Evolutionary conservation across 352 stramenopile species (phyloP), one percentile per base, ranked within the genome.

Genomic region (Globisporangium echinulatum): DNA sequence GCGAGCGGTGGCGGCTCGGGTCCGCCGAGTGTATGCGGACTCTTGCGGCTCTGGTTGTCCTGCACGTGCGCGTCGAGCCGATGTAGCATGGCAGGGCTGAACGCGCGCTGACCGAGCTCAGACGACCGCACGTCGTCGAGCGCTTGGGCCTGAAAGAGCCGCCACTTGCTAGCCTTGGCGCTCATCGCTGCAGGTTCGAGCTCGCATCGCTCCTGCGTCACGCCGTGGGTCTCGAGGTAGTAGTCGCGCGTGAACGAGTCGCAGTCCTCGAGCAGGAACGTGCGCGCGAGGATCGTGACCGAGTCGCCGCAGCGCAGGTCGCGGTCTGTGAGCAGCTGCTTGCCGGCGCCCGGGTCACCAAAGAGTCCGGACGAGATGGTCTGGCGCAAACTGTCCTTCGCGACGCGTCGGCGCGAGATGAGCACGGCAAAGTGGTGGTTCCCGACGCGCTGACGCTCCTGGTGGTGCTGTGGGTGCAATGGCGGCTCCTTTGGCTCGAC

Each of bases 241-340:
- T 93, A 98, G 3, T 85, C 72, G 7, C 81, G 75, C n/a, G 92
- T 98, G 64, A 96, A 96, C 47, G 72, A 67, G 63, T 97, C 90
- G 68, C 92, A 98, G 62, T 94, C 83, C 61, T 96, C 74, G 15
- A 98, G 75, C 11, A 97, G 63, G n/a, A 98, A 72, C n/a, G 65
- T 62, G 7, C 88, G 77, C 13, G 91, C 87, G 54, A 92, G 96
- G 14, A 97, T 81, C 10, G 74, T 66, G n/a, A 98, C 61, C 57
- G 69, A 79, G 48, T 94, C 74, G 3, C 93, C 93, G 50, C 87
- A 97, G 43, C 78, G 72, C 44, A 97, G 58, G 62, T 97, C 90
- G 49, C 74, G 62, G 7, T 81, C 81, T 1, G 61, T 75, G 33
- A 95, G 56, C 38, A 80, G 79, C 19, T 74, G 69, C 51, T 68